Evolutionary conservation across 192 early-diverging fungal genomes (phyloP), one percentile per base, ranked within the genome.

Genomic region (Linnemannia hyalina): DNA sequence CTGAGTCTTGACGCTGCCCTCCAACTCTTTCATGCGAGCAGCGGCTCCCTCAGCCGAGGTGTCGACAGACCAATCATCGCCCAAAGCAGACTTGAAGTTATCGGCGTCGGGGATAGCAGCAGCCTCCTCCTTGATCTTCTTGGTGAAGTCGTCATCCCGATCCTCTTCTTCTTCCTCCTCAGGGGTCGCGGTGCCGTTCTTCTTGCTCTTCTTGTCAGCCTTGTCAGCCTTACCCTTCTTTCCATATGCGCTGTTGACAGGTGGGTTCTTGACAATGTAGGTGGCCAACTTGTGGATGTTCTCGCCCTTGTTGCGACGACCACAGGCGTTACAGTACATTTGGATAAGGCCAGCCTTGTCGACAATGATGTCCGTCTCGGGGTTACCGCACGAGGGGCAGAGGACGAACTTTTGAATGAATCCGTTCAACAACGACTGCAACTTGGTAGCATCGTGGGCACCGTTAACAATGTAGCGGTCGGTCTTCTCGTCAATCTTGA

Each of bases 401-500:
- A 99, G 90, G 36, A 99, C 98, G 89, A 95, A 99, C 83, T 96
- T 96, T 77, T 96, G 94, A 73, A 99, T 99, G 78, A 99, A 99
- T 7, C 91, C 93, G 85, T 97, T 95, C 76, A 99, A 90, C 54
- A 95, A 90, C 49, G 90, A 88, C 89, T 97, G 97, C 73, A 99
- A 93, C 87, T 94, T 95, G 36, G 91, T 85, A 26, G 96, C 96
- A 63, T 97, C 96, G 80, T 98, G 98, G 23, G 95, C 95, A 55
- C 98, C 98, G 89, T 98, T 99, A 82, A 99, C 95, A 80, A 98
- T 95, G 87, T 97, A 99, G 74, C 95, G 93, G 84, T 99, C 97
- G 76, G 92, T 94, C 91, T 96, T 96, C 75, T 95, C 95, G 79
- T 99, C 98, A 77, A 90, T 91, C 86, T 96, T 96, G 76, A 94